phyloP scores from a whole-genome alignment of 768 basidiomycete genomes.

The Tephrocybe sp. region DNA sequence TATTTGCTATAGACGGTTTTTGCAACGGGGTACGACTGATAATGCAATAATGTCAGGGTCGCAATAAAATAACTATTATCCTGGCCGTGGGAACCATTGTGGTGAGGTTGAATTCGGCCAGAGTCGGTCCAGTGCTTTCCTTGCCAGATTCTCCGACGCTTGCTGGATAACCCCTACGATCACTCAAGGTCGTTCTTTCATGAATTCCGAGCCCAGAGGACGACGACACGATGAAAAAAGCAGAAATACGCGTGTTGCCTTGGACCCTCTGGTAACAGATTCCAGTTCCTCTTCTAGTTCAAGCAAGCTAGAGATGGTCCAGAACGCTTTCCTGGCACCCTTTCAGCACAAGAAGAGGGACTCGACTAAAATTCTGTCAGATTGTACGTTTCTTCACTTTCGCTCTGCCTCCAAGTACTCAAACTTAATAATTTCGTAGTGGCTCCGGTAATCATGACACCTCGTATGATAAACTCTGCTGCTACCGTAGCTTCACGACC shows the following conservation, averaged over 20 bases:
- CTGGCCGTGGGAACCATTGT: slow-evolving; percentile 18
- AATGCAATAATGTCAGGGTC: too few relatives aligned
- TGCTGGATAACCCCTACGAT: slow-evolving; percentile 1
- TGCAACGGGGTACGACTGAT: not conserved
- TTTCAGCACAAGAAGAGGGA: slow-evolving; percentile 68
- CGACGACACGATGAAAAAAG: slow-evolving; percentile 30
- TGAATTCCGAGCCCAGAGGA: slow-evolving; percentile 37
- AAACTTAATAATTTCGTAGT: slow-evolving; percentile 44
- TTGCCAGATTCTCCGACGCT: slow-evolving; percentile 8
- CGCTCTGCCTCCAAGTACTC: slow-evolving; percentile 4
- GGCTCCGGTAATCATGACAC: slow-evolving; percentile 89
- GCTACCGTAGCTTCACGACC: slow-evolving; percentile 62
- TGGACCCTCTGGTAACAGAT: slow-evolving; percentile 36
- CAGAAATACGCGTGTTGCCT: slow-evolving; percentile 36
- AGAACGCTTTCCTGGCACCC: slow-evolving; percentile 69
- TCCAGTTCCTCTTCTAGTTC: slow-evolving; percentile 33
- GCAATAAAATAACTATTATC: slow-evolving; percentile 2
- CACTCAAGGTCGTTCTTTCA: slow-evolving; percentile 16
- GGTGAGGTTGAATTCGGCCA: slow-evolving; percentile 19
- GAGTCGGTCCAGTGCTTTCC: slow-evolving; percentile 16
- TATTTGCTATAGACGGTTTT: slow-evolving; percentile 3
- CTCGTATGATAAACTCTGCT: slow-evolving; percentile 71
- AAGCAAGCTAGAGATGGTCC: slow-evolving; percentile 59
- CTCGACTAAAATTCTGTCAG: slow-evolving; percentile 70
- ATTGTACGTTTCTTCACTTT: slow-evolving; percentile 47